A percentile compares a stretch with the other conserved stretches of the same genome.
Evolutionary conservation across 2,329 filamentous ascomycete genomes (phyloP).

Genomic region (Trichophyton benhamiae): DNA sequence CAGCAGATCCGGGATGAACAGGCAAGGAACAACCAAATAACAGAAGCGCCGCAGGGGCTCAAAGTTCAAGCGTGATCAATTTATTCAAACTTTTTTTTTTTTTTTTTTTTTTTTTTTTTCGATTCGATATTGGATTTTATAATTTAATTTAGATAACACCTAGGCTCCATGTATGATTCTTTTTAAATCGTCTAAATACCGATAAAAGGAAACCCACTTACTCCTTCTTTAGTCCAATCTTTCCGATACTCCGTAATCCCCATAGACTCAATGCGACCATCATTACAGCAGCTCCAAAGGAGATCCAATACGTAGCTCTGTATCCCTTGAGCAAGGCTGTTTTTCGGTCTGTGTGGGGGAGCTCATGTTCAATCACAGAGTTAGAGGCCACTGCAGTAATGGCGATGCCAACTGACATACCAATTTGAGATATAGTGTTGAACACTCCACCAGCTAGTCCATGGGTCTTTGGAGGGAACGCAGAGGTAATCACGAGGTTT

Average conservation of each 20-base stretch:
- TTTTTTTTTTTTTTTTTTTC: background rate
- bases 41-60: constrained; percentile 10
- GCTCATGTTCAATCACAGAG: constrained; percentile 2
- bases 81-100: background rate
- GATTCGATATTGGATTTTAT: background rate
- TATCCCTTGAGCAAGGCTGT: constrained; percentile 11
- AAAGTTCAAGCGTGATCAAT: background rate
- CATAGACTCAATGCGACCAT: constrained; percentile 12
- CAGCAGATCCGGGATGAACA: constrained; percentile 48
- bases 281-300: constrained; percentile 10
- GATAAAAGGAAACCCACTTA: background rate
- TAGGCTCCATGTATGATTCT: background rate
- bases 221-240: constrained; percentile 37
- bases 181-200: background rate
- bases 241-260: constrained; percentile 27
- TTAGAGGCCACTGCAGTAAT: constrained; percentile 38
- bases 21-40: constrained; percentile 21
- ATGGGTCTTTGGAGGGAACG: constrained; percentile 45
- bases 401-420: constrained; percentile 42
- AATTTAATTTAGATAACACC: background rate
- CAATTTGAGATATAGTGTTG: constrained; percentile 47
- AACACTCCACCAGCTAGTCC: constrained; percentile 51
- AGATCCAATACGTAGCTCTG: constrained; percentile 11
- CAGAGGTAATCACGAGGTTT: constrained; percentile 42
- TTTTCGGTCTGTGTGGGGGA: constrained; percentile 25